A percentile compares a stretch with the other conserved stretches of the same genome.
phyloP scores from a whole-genome alignment of 1,284 basidiomycete genomes.

The Ganoderma leucocontextum region DNA sequence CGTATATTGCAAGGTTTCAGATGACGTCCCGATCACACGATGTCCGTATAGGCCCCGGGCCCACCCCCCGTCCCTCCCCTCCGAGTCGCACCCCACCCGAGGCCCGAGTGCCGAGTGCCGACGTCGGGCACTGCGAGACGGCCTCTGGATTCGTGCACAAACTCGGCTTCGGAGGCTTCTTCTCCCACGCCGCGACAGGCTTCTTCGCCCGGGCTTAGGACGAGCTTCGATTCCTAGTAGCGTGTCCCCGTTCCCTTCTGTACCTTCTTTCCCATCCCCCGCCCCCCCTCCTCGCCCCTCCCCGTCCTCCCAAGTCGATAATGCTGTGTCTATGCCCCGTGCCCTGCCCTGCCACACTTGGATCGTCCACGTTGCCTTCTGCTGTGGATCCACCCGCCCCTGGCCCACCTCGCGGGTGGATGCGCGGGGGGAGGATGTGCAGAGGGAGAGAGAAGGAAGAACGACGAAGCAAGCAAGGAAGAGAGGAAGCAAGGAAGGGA shows the following conservation, averaged over 20 bases:
- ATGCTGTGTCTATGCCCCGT: conserved; percentile 3
- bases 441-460: background rate
- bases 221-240: conserved; percentile 26
- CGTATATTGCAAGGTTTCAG: conserved; percentile 6
- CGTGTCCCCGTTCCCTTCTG: conserved; percentile 20
- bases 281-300: background rate
- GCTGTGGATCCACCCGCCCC: background rate
- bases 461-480: background rate
- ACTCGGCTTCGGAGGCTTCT: conserved; percentile 1
- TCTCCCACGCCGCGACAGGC: conserved; percentile 10
- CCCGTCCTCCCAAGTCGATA: background rate
- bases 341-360: background rate
- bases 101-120: conserved; percentile 6
- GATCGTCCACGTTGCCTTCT: background rate
- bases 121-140: background rate
- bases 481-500: background rate
- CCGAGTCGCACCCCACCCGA: background rate
- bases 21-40: background rate
- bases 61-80: background rate
- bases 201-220: conserved; percentile 22
- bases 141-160: background rate
- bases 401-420: background rate
- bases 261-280: conserved; percentile 15
- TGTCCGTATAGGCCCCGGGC: conserved; percentile 3
- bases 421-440: background rate